Conservation (phyloP, 2,329 filamentous ascomycete species). For the Tothia fuscella region DNA sequence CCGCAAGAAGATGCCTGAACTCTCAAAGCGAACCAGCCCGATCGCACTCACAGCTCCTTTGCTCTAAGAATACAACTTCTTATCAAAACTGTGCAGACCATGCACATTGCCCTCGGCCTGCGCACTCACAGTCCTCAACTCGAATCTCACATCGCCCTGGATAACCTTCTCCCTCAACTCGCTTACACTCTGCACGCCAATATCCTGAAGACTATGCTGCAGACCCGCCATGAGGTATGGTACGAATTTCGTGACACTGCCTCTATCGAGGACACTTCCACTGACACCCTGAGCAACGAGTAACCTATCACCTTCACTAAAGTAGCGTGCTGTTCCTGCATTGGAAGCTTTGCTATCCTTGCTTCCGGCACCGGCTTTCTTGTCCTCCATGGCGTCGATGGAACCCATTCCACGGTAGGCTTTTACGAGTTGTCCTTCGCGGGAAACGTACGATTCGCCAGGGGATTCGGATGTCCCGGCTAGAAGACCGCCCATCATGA, state of each 20-base stretch:
- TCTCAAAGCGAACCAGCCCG: too few relatives aligned
- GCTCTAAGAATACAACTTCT: conserved; percentile 94
- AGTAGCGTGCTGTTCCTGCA: conserved; percentile 93
- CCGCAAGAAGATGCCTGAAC: too few relatives aligned
- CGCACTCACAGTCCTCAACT: conserved; percentile 85
- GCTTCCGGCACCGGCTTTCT: conserved; percentile 67
- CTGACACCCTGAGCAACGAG: conserved; percentile 95
- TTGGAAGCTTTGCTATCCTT: conserved; percentile 64
- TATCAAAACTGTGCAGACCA: conserved; percentile 94
- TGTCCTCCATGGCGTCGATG: conserved; percentile 99
- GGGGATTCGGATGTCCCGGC: conserved; percentile 96
- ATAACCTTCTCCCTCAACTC: conserved; percentile 66
- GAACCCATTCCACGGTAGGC: conserved; percentile 98
- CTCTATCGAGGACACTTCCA: conserved; percentile 69
- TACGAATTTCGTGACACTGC: conserved; percentile 86
- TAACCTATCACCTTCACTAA: conserved; percentile 90
- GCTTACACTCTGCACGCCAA: conserved; percentile 68
- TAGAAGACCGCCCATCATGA: conserved; percentile 99
- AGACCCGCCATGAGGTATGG: conserved; percentile 91
- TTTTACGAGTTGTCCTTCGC: conserved; percentile 96
- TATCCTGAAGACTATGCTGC: conserved; percentile 96
- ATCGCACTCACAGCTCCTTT: too few relatives aligned
- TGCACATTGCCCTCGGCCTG: conserved; percentile 96
- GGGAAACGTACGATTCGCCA: conserved; percentile 89
- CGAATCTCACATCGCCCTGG: conserved; percentile 72